These are phyloP conservation scores for Lactarius sanguifluus DNA, from an alignment of 768 basidiomycete species.

Conservation along the genomic window DNA sequence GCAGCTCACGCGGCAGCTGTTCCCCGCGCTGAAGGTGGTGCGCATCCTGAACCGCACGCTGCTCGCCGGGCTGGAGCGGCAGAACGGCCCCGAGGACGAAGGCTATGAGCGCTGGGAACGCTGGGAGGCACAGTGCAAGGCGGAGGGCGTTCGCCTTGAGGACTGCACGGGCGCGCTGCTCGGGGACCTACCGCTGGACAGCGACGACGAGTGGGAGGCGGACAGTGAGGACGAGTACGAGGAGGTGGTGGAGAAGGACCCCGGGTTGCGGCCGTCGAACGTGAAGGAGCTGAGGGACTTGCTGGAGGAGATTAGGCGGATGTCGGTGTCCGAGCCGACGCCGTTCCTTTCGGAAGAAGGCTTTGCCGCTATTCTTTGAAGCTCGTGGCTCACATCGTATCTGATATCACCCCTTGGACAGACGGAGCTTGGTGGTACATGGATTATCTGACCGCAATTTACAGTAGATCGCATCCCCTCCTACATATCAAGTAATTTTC, in stretches of 20 bases:
- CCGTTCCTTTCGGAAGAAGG: constrained; percentile 18
- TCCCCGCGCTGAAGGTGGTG: constrained; percentile 60
- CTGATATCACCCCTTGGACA: neutral
- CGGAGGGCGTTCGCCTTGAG: constrained; percentile 58
- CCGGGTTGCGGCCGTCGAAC: constrained; percentile 30
- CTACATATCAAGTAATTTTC: neutral
- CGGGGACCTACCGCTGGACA: constrained; percentile 44
- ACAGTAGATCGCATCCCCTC: neutral
- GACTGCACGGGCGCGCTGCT: constrained; percentile 71
- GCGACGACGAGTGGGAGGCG: constrained; percentile 36
- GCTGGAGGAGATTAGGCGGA: constrained; percentile 28
- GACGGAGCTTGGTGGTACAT: neutral
- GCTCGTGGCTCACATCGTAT: neutral
- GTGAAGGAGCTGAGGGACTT: constrained; percentile 28
- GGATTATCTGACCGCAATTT: neutral
- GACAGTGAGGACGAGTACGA: constrained; percentile 36
- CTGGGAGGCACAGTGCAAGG: constrained; percentile 60
- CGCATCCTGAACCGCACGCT: constrained; percentile 57
- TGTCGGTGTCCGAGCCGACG: constrained; percentile 18
- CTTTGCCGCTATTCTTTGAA: constrained; percentile 19
- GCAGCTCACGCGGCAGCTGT: constrained; percentile 52
- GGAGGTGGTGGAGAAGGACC: constrained; percentile 34
- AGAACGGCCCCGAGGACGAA: constrained; percentile 47
- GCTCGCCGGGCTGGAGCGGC: constrained; percentile 55
- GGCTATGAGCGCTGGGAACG: constrained; percentile 58